These are phyloP conservation scores for Sporothrix luriei DNA, from an alignment of 2,329 filamentous ascomycete genomes.

Conservation along the genomic window DNA sequence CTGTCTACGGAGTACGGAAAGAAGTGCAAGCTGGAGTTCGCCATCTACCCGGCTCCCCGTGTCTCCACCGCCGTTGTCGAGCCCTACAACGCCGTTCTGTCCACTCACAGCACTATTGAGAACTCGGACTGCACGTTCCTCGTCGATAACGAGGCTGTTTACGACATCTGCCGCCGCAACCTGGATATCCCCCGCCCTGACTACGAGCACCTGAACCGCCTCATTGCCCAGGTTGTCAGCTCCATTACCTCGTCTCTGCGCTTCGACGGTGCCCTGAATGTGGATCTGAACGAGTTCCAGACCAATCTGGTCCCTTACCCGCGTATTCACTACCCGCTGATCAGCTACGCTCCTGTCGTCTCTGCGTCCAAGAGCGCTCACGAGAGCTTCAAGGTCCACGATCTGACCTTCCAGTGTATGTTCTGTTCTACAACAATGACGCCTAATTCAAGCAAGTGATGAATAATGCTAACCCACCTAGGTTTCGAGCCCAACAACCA, in stretches of 20 bases:
- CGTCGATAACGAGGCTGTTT: slow-evolving; percentile 74
- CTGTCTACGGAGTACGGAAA: slow-evolving; percentile 74
- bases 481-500: slow-evolving; percentile 79
- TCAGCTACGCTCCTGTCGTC: slow-evolving; percentile 72
- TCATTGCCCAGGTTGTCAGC: slow-evolving; percentile 74
- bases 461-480: slow-evolving; percentile 40
- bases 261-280: slow-evolving; percentile 72
- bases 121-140: slow-evolving; percentile 79
- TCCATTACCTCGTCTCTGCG: slow-evolving; percentile 73
- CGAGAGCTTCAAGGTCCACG: slow-evolving; percentile 84
- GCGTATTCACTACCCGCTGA: slow-evolving; percentile 73
- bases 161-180: slow-evolving; percentile 74
- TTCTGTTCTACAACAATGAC: slow-evolving; percentile 31
- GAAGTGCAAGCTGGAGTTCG: slow-evolving; percentile 76
- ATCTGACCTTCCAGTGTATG: slow-evolving; percentile 74
- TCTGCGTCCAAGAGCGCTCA: slow-evolving; percentile 76
- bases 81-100: slow-evolving; percentile 73
- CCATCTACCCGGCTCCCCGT: slow-evolving; percentile 70
- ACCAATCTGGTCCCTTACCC: slow-evolving; percentile 75
- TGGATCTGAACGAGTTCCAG: slow-evolving; percentile 77
- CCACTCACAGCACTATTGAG: slow-evolving; percentile 74
- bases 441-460: neutral
- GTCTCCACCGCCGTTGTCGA: slow-evolving; percentile 72
- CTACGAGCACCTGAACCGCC: slow-evolving; percentile 71
- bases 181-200: slow-evolving; percentile 69